phyloP scores from a whole-genome alignment of 2,329 filamentous ascomycete genomes.

The Sclerotinia sclerotiorum region DNA sequence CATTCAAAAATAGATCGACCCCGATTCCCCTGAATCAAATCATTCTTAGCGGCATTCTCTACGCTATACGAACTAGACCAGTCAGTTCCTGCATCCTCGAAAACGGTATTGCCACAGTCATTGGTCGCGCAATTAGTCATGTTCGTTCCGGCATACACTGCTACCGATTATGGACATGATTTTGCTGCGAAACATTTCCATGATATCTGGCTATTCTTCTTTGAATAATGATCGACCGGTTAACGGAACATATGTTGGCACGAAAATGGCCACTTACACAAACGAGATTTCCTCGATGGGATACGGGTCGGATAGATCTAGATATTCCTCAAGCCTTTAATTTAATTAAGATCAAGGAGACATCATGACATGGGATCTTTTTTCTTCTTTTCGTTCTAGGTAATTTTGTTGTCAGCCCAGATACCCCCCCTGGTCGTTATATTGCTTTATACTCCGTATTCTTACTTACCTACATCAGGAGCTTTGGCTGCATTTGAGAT shows the following conservation, averaged over 20 bases:
- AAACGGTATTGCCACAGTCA: neutral
- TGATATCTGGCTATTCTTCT: neutral
- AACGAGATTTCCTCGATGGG: neutral
- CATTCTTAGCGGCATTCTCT: neutral
- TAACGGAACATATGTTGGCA: neutral
- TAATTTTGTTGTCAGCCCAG: neutral
- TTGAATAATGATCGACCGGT: neutral
- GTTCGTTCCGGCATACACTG: neutral
- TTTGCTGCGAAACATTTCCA: constrained; percentile 5
- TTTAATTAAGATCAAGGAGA: neutral
- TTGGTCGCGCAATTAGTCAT: neutral
- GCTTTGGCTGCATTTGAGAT: neutral
- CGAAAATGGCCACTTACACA: neutral
- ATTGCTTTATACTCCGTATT: neutral
- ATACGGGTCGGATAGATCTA: neutral
- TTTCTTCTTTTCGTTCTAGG: neutral
- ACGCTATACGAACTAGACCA: neutral
- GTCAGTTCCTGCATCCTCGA: neutral
- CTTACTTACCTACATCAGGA: too few species aligned
- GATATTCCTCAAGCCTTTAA: neutral
- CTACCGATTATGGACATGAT: neutral
- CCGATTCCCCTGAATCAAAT: neutral
- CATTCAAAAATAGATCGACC: neutral
- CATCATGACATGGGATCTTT: neutral
- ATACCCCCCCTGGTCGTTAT: neutral